Evolutionary conservation across 2,329 filamentous ascomycete genomes (phyloP).

Genomic region (Dothistroma pini): DNA sequence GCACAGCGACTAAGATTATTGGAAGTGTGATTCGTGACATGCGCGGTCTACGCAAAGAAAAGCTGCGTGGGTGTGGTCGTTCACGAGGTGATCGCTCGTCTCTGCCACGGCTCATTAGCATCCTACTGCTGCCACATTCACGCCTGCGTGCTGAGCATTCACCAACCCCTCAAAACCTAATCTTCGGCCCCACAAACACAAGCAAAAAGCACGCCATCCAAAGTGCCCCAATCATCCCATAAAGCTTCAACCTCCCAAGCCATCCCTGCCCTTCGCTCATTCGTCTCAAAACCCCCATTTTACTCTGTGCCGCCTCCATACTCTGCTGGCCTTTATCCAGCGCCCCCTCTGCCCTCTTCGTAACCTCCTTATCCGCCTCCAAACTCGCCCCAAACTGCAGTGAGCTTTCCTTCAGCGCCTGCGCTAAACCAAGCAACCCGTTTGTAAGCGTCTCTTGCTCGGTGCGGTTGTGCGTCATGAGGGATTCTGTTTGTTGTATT

Average conservation of each 20-base stretch:
- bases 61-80: no score
- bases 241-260: conserved; percentile 74
- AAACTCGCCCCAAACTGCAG: conserved; percentile 67
- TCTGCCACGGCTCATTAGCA: no score
- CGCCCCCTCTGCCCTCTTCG: conserved; percentile 67
- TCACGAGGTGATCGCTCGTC: no score
- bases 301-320: conserved; percentile 70
- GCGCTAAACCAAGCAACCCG: conserved; percentile 77
- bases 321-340: conserved; percentile 72
- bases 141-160: no score
- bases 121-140: no score
- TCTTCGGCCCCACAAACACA: conserved; percentile 82
- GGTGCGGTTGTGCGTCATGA: conserved; percentile 70
- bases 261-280: conserved; percentile 89
- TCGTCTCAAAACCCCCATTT: conserved; percentile 71
- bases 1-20: no score
- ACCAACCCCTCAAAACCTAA: conserved; percentile 63
- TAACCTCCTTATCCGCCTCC: conserved; percentile 68
- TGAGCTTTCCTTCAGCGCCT: conserved; percentile 71
- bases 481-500: conserved; percentile 53
- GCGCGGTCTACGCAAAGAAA: no score
- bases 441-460: conserved; percentile 81
- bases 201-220: conserved; percentile 75
- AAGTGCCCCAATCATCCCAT: conserved; percentile 76
- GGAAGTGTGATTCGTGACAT: no score